Evolutionary conservation across 2,329 filamentous ascomycete species (phyloP), one percentile per base, ranked within the genome.

Genomic region (Ophiostoma sp.): DNA sequence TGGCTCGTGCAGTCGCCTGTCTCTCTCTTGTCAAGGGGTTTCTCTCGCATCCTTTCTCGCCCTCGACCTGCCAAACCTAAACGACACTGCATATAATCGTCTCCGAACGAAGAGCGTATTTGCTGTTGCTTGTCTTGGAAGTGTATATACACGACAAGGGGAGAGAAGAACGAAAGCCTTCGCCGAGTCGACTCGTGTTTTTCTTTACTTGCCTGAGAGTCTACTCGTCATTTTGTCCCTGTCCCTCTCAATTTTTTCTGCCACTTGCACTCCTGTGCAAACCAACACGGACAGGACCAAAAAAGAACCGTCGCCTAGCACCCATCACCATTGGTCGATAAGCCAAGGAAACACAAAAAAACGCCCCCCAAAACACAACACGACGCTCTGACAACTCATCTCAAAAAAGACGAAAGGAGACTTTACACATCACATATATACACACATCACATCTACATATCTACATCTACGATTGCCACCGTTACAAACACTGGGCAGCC

Each of bases 1-100:
- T 66, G n/a, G 61, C 36, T 66, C 36, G 61, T 66, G 36, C 61
- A 45, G n/a, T n/a, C n/a, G n/a, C n/a, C n/a, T 66, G n/a, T 66
- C 61, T 66, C 36, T 66, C 36, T 66, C 61, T 42, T 33, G 57
- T 7, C 57, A 11, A 33, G 36, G 36, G 25, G 42, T 31, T 11
- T 1, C 2, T 48, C 42, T 15, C 25, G 11, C n/a, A 8, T 55
- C 50, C 50, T 50, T 25, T 12, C 39, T 22, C 42, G n/a, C 22
- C 33, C 12, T 36, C 61, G n/a, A 36, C 61, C 36, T 66, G 22
- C 42, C 42, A 33, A 12, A 31, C 64, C 7, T 50, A 50, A n/a
- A 68, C 64, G 25, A 68, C 64, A 19, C 42, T 68, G 64, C 64
- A 68, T 68, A 68, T 33, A 28, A 19, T 31, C 64, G 17, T 33